These are phyloP conservation scores for Diplosphaera chodatii DNA, from an alignment of 139 green algal species.

Conservation along the genomic window DNA sequence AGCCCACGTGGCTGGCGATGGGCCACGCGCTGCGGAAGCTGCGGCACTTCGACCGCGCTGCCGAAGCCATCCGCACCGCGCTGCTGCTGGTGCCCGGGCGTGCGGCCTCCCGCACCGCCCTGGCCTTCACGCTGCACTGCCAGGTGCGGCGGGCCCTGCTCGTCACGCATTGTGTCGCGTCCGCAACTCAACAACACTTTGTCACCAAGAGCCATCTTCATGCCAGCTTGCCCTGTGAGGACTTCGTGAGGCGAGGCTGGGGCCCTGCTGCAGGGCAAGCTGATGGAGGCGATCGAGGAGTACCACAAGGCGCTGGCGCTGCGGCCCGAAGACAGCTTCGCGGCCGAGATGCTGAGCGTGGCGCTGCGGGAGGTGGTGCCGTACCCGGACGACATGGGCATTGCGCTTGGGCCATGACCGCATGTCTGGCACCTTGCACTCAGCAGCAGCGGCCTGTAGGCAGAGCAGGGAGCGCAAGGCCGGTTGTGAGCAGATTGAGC, in stretches of 20 bases:
- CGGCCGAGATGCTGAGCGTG: slow-evolving; percentile 66
- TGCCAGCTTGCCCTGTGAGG: no score
- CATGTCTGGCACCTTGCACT: no score
- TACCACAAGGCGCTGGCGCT: slow-evolving; percentile 87
- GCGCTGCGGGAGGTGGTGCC: slow-evolving; percentile 50
- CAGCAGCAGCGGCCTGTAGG: no score
- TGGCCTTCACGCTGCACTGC: slow-evolving; percentile 80
- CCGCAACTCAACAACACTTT: no score
- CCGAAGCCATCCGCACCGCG: slow-evolving; percentile 52
- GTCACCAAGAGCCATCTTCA: no score
- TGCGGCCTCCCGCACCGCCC: slow-evolving; percentile 59
- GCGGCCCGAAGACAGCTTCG: slow-evolving; percentile 70
- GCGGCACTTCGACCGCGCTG: slow-evolving; percentile 36
- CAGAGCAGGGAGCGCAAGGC: no score
- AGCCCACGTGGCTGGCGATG: slow-evolving; percentile 79
- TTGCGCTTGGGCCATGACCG: no score
- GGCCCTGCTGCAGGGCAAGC: slow-evolving; percentile 26
- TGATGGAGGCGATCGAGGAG: slow-evolving; percentile 61
- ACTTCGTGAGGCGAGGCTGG: no score
- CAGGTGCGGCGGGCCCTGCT: slow-evolving; percentile 21
- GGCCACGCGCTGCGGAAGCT: slow-evolving; percentile 84
- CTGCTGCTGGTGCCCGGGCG: slow-evolving; percentile 50
- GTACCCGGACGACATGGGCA: not conserved
- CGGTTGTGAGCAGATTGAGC: no score
- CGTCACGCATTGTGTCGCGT: no score